phyloP scores from a whole-genome alignment of 2,329 filamentous ascomycete species.

The Metarhizium rileyi region DNA sequence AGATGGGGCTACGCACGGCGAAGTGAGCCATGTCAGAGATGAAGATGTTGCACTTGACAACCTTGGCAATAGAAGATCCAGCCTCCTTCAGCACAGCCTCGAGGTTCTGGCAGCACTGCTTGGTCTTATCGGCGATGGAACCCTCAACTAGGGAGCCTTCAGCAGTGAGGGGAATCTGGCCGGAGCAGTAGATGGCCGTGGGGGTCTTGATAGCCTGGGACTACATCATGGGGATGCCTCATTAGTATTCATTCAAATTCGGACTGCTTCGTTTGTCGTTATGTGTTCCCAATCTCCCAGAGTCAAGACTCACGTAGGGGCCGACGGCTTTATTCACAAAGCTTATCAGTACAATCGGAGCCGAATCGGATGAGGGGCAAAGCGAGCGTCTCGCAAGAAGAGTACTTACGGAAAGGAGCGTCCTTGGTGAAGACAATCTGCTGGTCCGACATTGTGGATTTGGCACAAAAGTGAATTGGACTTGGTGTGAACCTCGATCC shows the following conservation, averaged over 20 bases:
- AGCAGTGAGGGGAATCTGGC: slow-evolving; percentile 60
- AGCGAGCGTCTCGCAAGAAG: not conserved
- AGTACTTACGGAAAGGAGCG: slow-evolving; percentile 46
- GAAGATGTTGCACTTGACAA: slow-evolving; percentile 91
- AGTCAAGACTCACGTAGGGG: slow-evolving; percentile 44
- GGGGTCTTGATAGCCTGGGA: slow-evolving; percentile 59
- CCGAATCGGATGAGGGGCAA: not conserved
- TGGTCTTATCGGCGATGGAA: slow-evolving; percentile 53
- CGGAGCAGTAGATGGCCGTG: slow-evolving; percentile 56
- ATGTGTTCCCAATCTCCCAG: not conserved
- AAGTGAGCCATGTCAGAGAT: slow-evolving; percentile 87
- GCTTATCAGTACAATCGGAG: slow-evolving; percentile 1
- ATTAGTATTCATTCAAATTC: not conserved
- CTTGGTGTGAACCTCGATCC: slow-evolving; percentile 21
- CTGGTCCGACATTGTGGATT: slow-evolving; percentile 37
- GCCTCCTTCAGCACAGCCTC: slow-evolving; percentile 74
- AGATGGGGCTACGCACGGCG: slow-evolving; percentile 33
- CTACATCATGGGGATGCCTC: slow-evolving; percentile 22
- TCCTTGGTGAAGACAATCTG: slow-evolving; percentile 47
- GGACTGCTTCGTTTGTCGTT: not conserved
- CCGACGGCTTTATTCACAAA: slow-evolving; percentile 39
- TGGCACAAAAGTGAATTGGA: slow-evolving; percentile 18
- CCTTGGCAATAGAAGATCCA: slow-evolving; percentile 65
- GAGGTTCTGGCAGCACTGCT: slow-evolving; percentile 63
- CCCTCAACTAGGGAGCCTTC: slow-evolving; percentile 47